Percentiles rank a stretch among this genome's conserved stretches.
Evolutionary conservation across 2,329 filamentous ascomycete species (phyloP).

Genomic region (Diplodia sapinea): DNA sequence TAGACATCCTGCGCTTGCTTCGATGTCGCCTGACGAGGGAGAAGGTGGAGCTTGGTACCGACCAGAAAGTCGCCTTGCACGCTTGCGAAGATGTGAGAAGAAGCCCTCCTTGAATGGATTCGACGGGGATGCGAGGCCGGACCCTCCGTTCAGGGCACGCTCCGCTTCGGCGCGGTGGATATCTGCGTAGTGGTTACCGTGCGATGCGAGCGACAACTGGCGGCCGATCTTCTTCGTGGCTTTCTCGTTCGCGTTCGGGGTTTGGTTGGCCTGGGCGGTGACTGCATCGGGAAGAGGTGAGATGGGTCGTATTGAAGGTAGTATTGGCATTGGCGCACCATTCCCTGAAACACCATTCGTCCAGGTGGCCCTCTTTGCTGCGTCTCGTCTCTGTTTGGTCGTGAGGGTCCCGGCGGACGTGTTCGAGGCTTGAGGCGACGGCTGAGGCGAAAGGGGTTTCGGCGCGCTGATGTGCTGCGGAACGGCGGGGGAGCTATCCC

Average conservation of each 20-base stretch:
- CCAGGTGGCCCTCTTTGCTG: slow-evolving; percentile 90
- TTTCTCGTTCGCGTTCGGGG: slow-evolving; percentile 67
- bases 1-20: slow-evolving; percentile 89
- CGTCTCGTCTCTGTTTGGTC: slow-evolving; percentile 62
- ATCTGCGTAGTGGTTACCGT: slow-evolving; percentile 91
- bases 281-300: slow-evolving; percentile 96
- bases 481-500: slow-evolving; percentile 70
- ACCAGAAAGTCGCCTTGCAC: slow-evolving; percentile 88
- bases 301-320: slow-evolving; percentile 91
- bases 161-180: slow-evolving; percentile 90
- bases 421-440: slow-evolving; percentile 52
- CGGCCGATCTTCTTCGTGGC: slow-evolving; percentile 88
- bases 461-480: slow-evolving; percentile 49
- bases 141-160: slow-evolving; percentile 80
- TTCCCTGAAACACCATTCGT: slow-evolving; percentile 76
- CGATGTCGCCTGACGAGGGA: slow-evolving; percentile 81
- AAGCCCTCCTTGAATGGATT: slow-evolving; percentile 91
- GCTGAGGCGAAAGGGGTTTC: slow-evolving; percentile 51
- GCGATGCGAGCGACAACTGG: slow-evolving; percentile 89
- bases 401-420: slow-evolving; percentile 52
- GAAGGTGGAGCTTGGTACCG: slow-evolving; percentile 83
- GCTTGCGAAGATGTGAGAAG: slow-evolving; percentile 95
- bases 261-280: slow-evolving; percentile 81
- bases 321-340: slow-evolving; percentile 89
- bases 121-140: slow-evolving; percentile 72